A percentile compares a stretch with the other conserved stretches of the same genome.
Evolutionary conservation across 2,329 filamentous ascomycete species (phyloP).

Genomic region (Hypoxylon sp.): DNA sequence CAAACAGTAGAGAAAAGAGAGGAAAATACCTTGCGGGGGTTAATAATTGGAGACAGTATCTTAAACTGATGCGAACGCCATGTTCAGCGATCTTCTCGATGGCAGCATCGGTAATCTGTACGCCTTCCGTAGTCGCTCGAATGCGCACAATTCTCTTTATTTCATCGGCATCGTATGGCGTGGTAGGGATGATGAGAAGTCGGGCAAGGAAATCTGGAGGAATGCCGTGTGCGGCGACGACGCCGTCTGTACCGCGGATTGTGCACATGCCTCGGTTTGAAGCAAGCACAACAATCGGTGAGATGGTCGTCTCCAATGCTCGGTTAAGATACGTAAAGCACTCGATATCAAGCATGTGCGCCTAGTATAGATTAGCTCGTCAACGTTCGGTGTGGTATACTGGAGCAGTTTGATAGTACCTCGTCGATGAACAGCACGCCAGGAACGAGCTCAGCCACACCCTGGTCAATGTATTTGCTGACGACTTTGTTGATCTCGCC

Average conservation of each 20-base stretch:
- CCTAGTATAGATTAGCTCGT: constrained; percentile 66
- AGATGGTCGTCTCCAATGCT: constrained; percentile 94
- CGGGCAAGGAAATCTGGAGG: constrained; percentile 94
- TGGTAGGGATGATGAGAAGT: constrained; percentile 95
- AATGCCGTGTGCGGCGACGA: constrained; percentile 91
- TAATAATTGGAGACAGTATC: constrained; percentile 93
- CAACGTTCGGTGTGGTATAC: constrained; percentile 4
- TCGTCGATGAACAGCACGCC: constrained; percentile 99
- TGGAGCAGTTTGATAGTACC: constrained; percentile 66
- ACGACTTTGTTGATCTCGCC: constrained; percentile 99
- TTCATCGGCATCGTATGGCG: constrained; percentile 88
- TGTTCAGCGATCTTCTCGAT: constrained; percentile 89
- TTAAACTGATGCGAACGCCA: constrained; percentile 88
- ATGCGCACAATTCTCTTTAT: constrained; percentile 93
- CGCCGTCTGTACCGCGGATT: constrained; percentile 87
- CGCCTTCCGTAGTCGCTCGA: constrained; percentile 84
- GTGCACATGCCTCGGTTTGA: constrained; percentile 96
- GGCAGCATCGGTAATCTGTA: constrained; percentile 84
- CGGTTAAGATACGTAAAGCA: constrained; percentile 99
- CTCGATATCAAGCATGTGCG: constrained; percentile 99
- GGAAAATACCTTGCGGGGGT: constrained; percentile 80
- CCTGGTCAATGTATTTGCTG: constrained; percentile 98
- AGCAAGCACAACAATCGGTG: constrained; percentile 96
- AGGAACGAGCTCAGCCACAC: constrained; percentile 96
- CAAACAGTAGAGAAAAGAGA: neutral